A percentile compares a stretch with the other conserved stretches of the same genome.
These are phyloP conservation scores for Hemerocallis citrina DNA, from an alignment of 106 monocot genomes.

Conservation along the genomic window DNA sequence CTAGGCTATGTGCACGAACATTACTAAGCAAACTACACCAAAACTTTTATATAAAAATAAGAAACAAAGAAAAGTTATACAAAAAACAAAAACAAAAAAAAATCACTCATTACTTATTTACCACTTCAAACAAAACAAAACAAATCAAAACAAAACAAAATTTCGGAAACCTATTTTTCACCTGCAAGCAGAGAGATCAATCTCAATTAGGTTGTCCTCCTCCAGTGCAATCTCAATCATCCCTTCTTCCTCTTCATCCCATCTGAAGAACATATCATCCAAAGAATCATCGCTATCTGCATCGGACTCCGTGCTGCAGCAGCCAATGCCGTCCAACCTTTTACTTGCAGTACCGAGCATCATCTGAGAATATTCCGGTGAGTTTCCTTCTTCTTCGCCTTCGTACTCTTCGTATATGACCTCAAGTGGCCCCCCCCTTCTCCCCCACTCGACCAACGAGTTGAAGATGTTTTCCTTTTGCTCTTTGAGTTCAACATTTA, in stretches of 20 bases:
- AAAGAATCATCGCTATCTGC: slow-evolving; percentile 1
- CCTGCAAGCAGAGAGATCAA: slow-evolving; percentile 33
- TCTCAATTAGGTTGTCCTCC: slow-evolving; percentile 57
- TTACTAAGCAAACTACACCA: too few relatives aligned
- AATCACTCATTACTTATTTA: neutral
- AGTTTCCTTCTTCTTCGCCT: slow-evolving; percentile 16
- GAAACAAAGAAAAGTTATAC: neutral
- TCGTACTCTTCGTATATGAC: slow-evolving; percentile 55
- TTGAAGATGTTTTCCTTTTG: slow-evolving; percentile 10
- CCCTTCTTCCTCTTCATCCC: slow-evolving; percentile 34
- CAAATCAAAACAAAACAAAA: too few relatives aligned
- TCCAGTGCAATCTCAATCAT: slow-evolving; percentile 15
- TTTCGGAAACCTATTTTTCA: slow-evolving; percentile 7
- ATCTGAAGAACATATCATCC: slow-evolving; percentile 9
- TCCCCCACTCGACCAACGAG: slow-evolving; percentile 13
- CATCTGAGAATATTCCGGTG: slow-evolving; percentile 2
- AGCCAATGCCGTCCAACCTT: neutral
- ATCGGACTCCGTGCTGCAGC: slow-evolving; percentile 14
- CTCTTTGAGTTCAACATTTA: neutral
- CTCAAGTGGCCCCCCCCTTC: slow-evolving; percentile 27
- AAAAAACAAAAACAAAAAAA: neutral
- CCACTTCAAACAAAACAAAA: neutral
- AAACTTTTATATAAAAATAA: neutral
- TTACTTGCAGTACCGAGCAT: neutral
- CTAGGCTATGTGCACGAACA: too few relatives aligned